Base-by-base conservation (phyloP, 106 monocot genomes). In the Dactylorhiza incarnata region DNA sequence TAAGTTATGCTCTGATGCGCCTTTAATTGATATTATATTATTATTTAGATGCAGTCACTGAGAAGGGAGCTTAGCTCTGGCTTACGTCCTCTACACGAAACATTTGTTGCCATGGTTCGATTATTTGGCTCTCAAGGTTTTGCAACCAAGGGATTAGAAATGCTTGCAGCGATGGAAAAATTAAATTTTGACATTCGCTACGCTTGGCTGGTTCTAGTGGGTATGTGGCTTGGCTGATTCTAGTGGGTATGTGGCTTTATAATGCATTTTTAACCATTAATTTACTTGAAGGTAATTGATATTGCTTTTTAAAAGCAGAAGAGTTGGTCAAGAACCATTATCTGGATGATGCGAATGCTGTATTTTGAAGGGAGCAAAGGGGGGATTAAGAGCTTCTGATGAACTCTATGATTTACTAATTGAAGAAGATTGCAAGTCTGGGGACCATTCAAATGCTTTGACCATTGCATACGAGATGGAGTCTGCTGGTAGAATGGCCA, bases 391-490 rank as follows among this genome's bases (percentile, higher is more conserved):
- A 85, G 97, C 94, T 14, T 91, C 94, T 48, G 87, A 97, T 89
- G 84, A 89, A 74, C 75, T 97, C 52, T 97, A 97, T 81, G 97
- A 97, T 85, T 91, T 89, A 66, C 71, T 97, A 56, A 97, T 97
- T 78, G 83, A 87, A 86, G 94, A 94, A 83, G 94, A 97, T 29
- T 97, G 97, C 78, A 97, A 94, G 85, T 89, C 87, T 78, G 97
- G 97, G 16, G 97, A 97, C 75, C 97, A 97, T 86, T 87, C 91
- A 46, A 97, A 97, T 88, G 97, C 97, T 81, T 82, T 97, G 78
- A 94, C 93, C 43, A 89, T 97, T 84, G 94, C 97, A 17, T 97
- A 97, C 84, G 87, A 97, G 82, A 97, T 97, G 97, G 97, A 97
- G 86, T 83, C 84, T 74, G 87, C 97, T 25, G 97, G 93, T 77